Evolutionary conservation across 306 rosid species (phyloP), one percentile per base, ranked within the genome.

Genomic region (Ziziphus jujuba): DNA sequence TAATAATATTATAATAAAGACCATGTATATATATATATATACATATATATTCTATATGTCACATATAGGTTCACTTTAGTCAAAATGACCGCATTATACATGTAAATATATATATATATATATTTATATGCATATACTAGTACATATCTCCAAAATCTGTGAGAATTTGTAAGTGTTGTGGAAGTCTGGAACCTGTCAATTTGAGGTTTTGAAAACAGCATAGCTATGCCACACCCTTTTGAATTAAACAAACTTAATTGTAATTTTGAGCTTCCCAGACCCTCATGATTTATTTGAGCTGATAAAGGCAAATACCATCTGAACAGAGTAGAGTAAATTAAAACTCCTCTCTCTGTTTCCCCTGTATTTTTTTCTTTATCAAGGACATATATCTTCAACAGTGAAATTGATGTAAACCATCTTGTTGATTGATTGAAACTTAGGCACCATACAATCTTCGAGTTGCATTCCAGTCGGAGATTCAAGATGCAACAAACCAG

Each of bases 401-500:
- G 9, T 0, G n/a, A 9, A 52, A 16, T 51, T 43, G 34, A 31
- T 9, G 10, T 31, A 28, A 28, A 31, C 20, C 23, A 8, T 58
- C 4, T 14, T 58, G 31, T 57, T 15, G 33, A 28, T 28, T 21
- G 25, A 7, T 54, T 52, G 64, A n/a, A 19, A 43, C 58, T 25
- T 71, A 90, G 96, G 89, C 89, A 56, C 89, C 95, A 2, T 62
- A 75, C 76, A 87, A 85, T 66, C 82, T 87, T 65, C 73, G 89
- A 72, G 70, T 59, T 12, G 65, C 78, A 47, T 84, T 87, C 67
- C 72, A 45, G 56, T 69, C 87, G 11, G 95, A 90, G 80, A 85
- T 90, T 59, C 62, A 59, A 62, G 95, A 87, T 28, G 87, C 84
- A 1, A 63, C 88, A 48, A 82, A 69, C 21, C 85, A 75, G 31